Conservation (phyloP, 2,329 filamentous ascomycete species). For the Didymella segeticola region DNA sequence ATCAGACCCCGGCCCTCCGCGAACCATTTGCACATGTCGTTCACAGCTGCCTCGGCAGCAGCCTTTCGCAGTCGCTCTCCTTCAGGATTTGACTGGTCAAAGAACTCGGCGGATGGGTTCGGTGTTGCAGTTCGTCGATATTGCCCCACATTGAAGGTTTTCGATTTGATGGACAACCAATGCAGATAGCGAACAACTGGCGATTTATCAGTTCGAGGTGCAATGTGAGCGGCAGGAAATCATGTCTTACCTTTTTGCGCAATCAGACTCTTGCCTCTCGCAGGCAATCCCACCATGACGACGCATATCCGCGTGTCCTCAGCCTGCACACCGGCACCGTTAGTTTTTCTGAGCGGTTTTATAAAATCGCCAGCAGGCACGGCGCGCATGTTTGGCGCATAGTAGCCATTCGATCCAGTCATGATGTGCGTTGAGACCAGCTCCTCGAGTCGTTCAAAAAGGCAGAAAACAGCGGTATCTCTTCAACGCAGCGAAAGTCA, state of each 20-base stretch:
- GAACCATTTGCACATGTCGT: slow-evolving; percentile 97
- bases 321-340: slow-evolving; percentile 78
- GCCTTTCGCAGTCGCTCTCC: slow-evolving; percentile 87
- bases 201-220: background rate
- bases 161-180: slow-evolving; percentile 93
- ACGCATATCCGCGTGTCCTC: slow-evolving; percentile 98
- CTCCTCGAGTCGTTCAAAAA: slow-evolving; percentile 27
- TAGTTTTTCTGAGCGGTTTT: slow-evolving; percentile 55
- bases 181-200: slow-evolving; percentile 77
- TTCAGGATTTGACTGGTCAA: slow-evolving; percentile 87
- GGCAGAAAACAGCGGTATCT: slow-evolving; percentile 22
- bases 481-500: slow-evolving; percentile 19
- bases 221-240: background rate
- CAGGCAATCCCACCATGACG: slow-evolving; percentile 97
- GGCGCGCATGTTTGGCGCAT: slow-evolving; percentile 48
- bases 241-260: slow-evolving; percentile 84
- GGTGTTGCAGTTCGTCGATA: slow-evolving; percentile 91
- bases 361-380: slow-evolving; percentile 54
- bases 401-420: slow-evolving; percentile 48
- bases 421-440: slow-evolving; percentile 38
- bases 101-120: slow-evolving; percentile 92
- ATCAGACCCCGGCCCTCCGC: slow-evolving; percentile 76
- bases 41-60: slow-evolving; percentile 88
- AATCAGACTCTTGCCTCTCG: slow-evolving; percentile 95
- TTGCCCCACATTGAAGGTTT: slow-evolving; percentile 96